These are phyloP conservation scores for Penicillium coprophilum DNA, from an alignment of 495 filamentous ascomycete genomes.

Conservation along the genomic window DNA sequence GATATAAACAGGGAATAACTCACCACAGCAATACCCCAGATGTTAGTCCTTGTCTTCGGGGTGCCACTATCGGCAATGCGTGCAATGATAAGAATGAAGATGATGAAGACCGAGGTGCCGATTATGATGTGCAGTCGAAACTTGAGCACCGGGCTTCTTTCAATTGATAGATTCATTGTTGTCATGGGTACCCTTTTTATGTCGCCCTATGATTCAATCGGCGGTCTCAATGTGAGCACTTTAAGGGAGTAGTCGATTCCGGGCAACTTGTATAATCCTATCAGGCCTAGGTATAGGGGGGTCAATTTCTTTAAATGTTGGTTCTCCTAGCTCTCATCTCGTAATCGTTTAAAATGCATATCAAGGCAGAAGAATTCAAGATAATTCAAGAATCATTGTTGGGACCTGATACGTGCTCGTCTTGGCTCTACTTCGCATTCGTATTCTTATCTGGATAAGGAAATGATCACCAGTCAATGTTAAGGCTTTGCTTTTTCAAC, in stretches of 20 bases:
- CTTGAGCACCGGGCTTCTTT: neutral
- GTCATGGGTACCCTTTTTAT: neutral
- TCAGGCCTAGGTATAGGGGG: neutral
- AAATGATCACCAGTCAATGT: neutral
- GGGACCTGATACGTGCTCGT: neutral
- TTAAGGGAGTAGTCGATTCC: neutral
- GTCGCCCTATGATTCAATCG: neutral
- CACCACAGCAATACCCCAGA: constrained; percentile 33
- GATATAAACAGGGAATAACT: constrained; percentile 1
- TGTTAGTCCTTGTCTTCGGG: constrained; percentile 21
- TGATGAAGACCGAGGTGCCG: constrained; percentile 13
- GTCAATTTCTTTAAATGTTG: neutral
- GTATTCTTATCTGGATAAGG: neutral
- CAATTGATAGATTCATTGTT: neutral
- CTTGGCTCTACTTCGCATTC: neutral
- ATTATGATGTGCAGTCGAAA: constrained; percentile 20
- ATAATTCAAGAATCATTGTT: neutral
- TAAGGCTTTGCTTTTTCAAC: neutral
- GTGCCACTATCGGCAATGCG: constrained; percentile 25
- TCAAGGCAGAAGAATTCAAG: neutral
- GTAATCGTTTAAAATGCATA: neutral
- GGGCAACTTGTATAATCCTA: neutral
- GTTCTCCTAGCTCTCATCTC: neutral
- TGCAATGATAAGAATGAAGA: constrained; percentile 28
- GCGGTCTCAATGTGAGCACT: neutral